Conservation (phyloP, 2,329 filamentous ascomycete genomes). For the Microcera coccophila region DNA sequence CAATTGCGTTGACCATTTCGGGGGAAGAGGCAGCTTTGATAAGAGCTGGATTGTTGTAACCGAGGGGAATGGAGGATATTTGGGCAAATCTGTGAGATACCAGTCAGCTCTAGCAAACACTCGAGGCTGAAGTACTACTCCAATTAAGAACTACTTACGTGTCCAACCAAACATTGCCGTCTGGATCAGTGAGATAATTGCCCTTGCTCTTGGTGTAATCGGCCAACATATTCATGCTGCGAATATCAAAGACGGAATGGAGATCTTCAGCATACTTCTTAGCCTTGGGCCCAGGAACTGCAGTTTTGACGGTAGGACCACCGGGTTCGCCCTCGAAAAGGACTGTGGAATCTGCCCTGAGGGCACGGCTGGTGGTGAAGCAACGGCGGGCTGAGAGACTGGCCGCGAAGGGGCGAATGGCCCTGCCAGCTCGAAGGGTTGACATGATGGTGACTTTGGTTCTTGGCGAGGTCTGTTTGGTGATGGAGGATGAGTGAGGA, state of each 20-base stretch:
- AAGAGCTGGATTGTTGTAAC: constrained; percentile 84
- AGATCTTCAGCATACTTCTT: constrained; percentile 66
- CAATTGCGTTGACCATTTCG: constrained; percentile 74
- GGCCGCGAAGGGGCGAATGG: constrained; percentile 17
- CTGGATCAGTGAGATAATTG: constrained; percentile 75
- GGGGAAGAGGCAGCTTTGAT: constrained; percentile 66
- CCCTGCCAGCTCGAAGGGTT: constrained; percentile 28
- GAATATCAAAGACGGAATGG: constrained; percentile 76
- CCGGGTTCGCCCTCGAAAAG: constrained; percentile 49
- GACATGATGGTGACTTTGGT: constrained; percentile 20
- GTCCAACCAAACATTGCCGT: constrained; percentile 69
- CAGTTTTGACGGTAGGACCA: constrained; percentile 51
- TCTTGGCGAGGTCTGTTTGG: not conserved
- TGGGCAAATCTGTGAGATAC: constrained; percentile 66
- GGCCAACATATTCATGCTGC: constrained; percentile 77
- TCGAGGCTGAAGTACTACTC: not conserved
- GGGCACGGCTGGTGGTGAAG: constrained; percentile 21
- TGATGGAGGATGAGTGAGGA: not conserved
- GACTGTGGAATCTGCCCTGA: constrained; percentile 32
- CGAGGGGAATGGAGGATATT: constrained; percentile 87
- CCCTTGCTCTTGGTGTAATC: constrained; percentile 72
- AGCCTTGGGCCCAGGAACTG: constrained; percentile 73
- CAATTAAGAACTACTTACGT: constrained; percentile 47
- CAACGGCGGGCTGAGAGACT: constrained; percentile 18
- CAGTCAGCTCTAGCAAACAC: not conserved